A percentile compares a stretch with the other conserved stretches of the same genome.
Conservation (phyloP, 345 rosid species). For the Boechera divaricarpa region DNA sequence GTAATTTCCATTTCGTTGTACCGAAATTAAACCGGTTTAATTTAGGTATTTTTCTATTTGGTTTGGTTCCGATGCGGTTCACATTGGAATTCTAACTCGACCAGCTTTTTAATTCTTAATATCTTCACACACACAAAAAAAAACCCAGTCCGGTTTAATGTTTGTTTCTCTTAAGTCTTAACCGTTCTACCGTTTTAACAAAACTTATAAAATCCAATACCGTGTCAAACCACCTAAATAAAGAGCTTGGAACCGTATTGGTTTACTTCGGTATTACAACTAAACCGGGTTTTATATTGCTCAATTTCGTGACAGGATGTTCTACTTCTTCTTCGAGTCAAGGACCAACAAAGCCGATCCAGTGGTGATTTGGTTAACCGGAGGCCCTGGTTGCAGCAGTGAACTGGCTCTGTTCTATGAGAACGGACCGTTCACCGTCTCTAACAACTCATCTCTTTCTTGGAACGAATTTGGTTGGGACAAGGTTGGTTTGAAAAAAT, state of each 20-base stretch:
- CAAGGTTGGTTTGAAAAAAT: constrained; percentile 57
- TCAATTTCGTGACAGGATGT: constrained; percentile 60
- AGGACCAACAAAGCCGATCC: constrained; percentile 66
- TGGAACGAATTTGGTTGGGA: constrained; percentile 98
- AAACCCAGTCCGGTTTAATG: neutral
- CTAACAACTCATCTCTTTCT: constrained; percentile 66
- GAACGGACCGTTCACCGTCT: constrained; percentile 81
- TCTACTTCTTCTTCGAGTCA: constrained; percentile 87
- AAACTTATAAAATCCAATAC: neutral
- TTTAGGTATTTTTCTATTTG: neutral
- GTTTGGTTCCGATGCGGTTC: neutral
- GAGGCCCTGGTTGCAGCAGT: constrained; percentile 97
- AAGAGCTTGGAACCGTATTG: neutral
- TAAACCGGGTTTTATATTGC: constrained; percentile 17
- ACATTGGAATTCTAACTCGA: neutral
- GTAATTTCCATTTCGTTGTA: constrained; percentile 47
- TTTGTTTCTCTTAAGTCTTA: neutral
- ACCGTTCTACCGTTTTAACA: neutral
- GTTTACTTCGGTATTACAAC: neutral
- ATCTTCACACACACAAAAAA: neutral
- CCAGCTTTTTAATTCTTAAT: neutral
- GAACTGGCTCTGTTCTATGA: constrained; percentile 90
- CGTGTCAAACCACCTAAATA: neutral
- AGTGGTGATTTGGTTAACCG: constrained; percentile 93
- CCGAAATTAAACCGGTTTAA: neutral